Evolutionary conservation across 768 basidiomycete genomes (phyloP), one percentile per base, ranked within the genome.

Genomic region (Clavulina sp.): DNA sequence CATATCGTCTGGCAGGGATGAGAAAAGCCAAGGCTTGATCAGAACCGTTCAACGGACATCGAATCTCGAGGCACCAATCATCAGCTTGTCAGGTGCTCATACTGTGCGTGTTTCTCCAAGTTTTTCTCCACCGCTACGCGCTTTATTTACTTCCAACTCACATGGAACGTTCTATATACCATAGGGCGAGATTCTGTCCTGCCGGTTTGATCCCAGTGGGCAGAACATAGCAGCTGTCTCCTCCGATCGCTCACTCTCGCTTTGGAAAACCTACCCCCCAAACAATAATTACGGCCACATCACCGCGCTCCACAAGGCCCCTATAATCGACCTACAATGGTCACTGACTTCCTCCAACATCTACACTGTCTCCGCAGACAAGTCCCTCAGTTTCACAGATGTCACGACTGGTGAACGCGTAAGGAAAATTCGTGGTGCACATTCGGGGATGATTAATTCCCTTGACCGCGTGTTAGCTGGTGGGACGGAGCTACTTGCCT

Each of bases 161-260:
- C 13, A 19, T 19, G 4, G 6, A 7, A 41, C 21, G 9, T 9
- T 18, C 48, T n/a, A 47, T 57, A 21, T 16, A 29, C 23, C 60
- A 55, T 56, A 84, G 81, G 80, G 72, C 5, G 95, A 99, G 68
- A 86, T 96, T 56, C 57, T 92, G 56, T 84, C 84, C 58, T 87
- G 89, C 68, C 75, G 87, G 58, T 97, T 97, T 62, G 88, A 93
- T 60, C 88, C 91, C 13, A 83, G 83, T 2, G 95, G 95, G 3
- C 82, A 92, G 63, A 86, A 85, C 57, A 78, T 97, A 53, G 95
- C 93, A 36, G 89, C 89, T 5, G 87, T 83, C 61, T 91, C 87
- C 13, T 75, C 83, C 2, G 93, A 99, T 66, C 72, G 86, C 60
- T 80, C 80, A 56, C 80, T 97, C 56, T 93, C 89, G 0, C 64